Percentiles rank a stretch among this genome's conserved stretches.
phyloP scores from a whole-genome alignment of 106 monocot species.

The Chionographis japonica region DNA sequence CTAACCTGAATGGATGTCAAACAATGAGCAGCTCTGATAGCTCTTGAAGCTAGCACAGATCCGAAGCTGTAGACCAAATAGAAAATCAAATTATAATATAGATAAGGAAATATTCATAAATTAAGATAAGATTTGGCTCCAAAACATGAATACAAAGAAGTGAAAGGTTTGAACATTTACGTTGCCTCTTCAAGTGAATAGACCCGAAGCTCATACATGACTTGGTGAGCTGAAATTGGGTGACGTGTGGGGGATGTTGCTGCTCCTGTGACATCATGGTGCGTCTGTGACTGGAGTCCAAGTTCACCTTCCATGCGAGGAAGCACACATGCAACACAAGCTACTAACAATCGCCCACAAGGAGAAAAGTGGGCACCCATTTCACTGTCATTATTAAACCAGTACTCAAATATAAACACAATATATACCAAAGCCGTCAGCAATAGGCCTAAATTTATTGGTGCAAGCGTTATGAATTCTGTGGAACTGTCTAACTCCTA shows the following conservation, averaged over 20 bases:
- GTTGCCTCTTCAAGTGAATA: slow-evolving; percentile 94
- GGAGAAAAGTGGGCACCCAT: slow-evolving; percentile 99
- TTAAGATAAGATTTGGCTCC: neutral
- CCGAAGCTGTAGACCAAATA: slow-evolving; percentile 29
- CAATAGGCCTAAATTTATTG: neutral
- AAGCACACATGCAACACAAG: slow-evolving; percentile 92
- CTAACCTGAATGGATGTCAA: slow-evolving; percentile 53
- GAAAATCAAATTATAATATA: neutral
- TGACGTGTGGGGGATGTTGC: slow-evolving; percentile 86
- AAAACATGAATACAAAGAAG: neutral
- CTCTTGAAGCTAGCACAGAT: slow-evolving; percentile 33
- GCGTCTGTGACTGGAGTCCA: slow-evolving; percentile 54
- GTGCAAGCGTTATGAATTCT: neutral
- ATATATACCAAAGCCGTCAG: neutral
- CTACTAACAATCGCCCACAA: slow-evolving; percentile 92
- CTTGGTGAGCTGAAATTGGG: slow-evolving; percentile 69
- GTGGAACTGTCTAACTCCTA: neutral
- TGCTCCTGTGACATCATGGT: slow-evolving; percentile 48
- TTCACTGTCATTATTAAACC: slow-evolving; percentile 57
- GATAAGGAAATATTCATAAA: neutral
- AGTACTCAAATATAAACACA: neutral
- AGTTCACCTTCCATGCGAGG: slow-evolving; percentile 74
- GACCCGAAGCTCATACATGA: slow-evolving; percentile 94
- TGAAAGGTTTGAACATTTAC: slow-evolving; percentile 21
- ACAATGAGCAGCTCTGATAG: slow-evolving; percentile 53